Evolutionary conservation across 2,329 filamentous ascomycete genomes (phyloP).

Genomic region (Fusarium sp.): DNA sequence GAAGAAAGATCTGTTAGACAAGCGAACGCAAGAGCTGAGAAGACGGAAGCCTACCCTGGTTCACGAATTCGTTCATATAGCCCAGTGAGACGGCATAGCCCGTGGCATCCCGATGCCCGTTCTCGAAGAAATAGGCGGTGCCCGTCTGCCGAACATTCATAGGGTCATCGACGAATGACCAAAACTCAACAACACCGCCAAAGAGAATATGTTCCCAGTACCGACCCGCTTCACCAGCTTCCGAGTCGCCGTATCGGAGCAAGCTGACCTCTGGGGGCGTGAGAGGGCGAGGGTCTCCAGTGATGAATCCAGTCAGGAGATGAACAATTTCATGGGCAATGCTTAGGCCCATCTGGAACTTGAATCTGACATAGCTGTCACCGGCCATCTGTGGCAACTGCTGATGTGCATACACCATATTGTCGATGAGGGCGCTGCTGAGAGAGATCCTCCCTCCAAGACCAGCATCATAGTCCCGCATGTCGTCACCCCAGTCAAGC

Average conservation of each 20-base stretch:
- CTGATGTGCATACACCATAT: background rate
- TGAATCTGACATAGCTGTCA: background rate
- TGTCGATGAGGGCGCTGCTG: background rate
- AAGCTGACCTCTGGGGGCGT: background rate
- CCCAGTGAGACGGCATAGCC: background rate
- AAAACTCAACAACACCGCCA: constrained; percentile 4
- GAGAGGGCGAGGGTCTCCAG: background rate
- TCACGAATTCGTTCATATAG: background rate
- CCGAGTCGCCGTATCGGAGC: background rate
- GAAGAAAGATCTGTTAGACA: background rate
- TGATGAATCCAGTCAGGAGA: constrained; percentile 4
- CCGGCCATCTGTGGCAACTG: background rate
- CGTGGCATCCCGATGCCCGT: background rate
- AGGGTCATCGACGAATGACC: background rate
- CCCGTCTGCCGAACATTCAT: background rate
- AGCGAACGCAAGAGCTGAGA: background rate
- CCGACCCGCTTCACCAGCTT: background rate
- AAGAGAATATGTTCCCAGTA: constrained; percentile 4
- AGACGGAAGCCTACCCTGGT: background rate
- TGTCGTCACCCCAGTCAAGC: background rate
- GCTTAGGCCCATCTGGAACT: constrained; percentile 2
- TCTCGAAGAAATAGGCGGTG: background rate
- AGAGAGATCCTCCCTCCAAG: background rate
- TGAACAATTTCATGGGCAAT: constrained; percentile 3
- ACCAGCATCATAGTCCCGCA: background rate